Percentiles rank a stretch among this genome's conserved stretches.
Evolutionary conservation across 352 stramenopile species (phyloP).

Genomic region (Phytophthora podocarpi): DNA sequence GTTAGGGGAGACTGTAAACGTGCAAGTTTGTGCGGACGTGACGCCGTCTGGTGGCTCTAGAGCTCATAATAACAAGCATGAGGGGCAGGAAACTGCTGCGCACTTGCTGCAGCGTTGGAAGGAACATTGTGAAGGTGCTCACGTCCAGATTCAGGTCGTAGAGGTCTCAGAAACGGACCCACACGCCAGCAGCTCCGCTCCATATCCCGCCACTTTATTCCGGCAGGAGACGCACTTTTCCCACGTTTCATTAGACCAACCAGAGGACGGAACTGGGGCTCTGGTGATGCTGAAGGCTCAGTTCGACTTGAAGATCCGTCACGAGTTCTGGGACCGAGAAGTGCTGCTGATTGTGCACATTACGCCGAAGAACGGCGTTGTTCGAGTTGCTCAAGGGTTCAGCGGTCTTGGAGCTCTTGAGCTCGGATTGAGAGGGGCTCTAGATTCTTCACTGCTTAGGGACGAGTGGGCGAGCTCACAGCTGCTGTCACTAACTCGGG

Average conservation of each 20-base stretch:
- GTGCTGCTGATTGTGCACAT: conserved; percentile 61
- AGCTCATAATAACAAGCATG: background rate
- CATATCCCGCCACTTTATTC: conserved; percentile 47
- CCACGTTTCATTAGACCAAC: conserved; percentile 23
- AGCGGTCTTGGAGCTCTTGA: background rate
- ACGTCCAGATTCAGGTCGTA: conserved; percentile 57
- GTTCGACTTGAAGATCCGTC: conserved; percentile 63
- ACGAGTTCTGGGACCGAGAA: conserved; percentile 61
- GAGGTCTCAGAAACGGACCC: conserved; percentile 18
- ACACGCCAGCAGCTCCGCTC: conserved; percentile 14
- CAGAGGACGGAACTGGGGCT: background rate
- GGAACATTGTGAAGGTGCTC: conserved; percentile 49
- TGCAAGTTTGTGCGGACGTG: conserved; percentile 45
- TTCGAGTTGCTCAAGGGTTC: conserved; percentile 7
- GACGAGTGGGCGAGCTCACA: conserved; percentile 44
- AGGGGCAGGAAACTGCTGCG: background rate
- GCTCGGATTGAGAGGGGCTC: background rate
- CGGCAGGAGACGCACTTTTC: conserved; percentile 62
- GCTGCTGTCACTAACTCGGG: conserved; percentile 52
- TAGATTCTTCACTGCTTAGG: conserved; percentile 28
- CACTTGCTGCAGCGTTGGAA: conserved; percentile 42
- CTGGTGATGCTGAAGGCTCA: conserved; percentile 46
- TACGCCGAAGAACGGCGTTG: conserved; percentile 34
- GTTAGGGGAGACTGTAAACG: conserved; percentile 47
- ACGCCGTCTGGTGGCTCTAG: background rate